Evolutionary conservation across 1,139 yeast genomes (phyloP).

Genomic region (Debaryomyces subglobosus): DNA sequence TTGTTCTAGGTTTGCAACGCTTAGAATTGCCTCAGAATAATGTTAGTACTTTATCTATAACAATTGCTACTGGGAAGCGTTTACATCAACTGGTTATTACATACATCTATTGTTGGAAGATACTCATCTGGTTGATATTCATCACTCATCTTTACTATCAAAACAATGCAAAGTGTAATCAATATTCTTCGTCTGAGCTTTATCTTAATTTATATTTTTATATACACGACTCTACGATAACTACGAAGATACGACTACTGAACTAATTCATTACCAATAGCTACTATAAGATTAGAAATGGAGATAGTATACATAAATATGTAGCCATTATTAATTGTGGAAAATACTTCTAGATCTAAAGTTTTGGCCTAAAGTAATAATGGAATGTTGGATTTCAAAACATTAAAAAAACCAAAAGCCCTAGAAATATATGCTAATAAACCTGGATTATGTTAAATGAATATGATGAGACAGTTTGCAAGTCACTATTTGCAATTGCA

Average conservation of each 20-base stretch:
- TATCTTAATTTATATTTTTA: neutral
- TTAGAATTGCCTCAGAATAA: slow-evolving; percentile 58
- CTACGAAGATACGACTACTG: neutral
- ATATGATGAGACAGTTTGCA: neutral
- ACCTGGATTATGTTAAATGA: neutral
- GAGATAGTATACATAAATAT: slow-evolving; percentile 6
- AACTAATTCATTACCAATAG: neutral
- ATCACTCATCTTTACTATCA: slow-evolving; percentile 14
- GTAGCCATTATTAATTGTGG: neutral
- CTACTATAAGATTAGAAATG: neutral
- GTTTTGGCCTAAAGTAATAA: neutral
- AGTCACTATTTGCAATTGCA: neutral
- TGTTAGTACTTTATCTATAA: slow-evolving; percentile 25
- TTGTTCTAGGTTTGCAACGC: slow-evolving; percentile 72
- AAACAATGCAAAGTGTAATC: neutral
- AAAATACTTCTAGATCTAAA: neutral
- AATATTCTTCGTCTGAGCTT: neutral
- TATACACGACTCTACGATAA: neutral
- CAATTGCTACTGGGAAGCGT: neutral
- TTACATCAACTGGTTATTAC: slow-evolving; percentile 22
- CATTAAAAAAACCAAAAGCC: neutral
- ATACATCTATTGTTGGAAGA: slow-evolving; percentile 70
- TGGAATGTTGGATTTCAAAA: neutral
- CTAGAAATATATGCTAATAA: slow-evolving; percentile 2
- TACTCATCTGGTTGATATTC: slow-evolving; percentile 37